Evolutionary conservation across 306 rosid species (phyloP).

Genomic region (Dalbergia oliveri): DNA sequence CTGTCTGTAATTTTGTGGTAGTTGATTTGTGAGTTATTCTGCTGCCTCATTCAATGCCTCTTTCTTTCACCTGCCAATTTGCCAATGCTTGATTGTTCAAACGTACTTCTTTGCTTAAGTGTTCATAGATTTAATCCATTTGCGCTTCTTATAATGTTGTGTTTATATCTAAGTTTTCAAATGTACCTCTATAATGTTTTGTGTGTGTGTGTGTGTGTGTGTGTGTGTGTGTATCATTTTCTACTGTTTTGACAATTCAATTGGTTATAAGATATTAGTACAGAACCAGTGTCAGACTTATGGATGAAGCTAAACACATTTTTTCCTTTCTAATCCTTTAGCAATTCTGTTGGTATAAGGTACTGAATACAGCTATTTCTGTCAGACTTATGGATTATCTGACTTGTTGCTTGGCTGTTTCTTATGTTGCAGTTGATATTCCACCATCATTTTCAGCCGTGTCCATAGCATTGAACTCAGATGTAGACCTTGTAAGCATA

Average conservation of each 20-base stretch:
- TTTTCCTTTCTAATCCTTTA: conserved; percentile 14
- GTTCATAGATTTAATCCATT: conserved; percentile 1
- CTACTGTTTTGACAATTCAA: background rate
- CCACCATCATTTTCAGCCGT: conserved; percentile 91
- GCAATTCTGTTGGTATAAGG: conserved; percentile 30
- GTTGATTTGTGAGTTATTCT: conserved; percentile 26
- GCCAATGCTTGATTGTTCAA: conserved; percentile 22
- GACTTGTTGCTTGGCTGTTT: conserved; percentile 58
- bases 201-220: too few relatives aligned
- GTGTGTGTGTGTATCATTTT: background rate
- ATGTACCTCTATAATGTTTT: too few relatives aligned
- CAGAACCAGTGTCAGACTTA: background rate
- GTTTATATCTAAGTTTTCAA: conserved; percentile 10
- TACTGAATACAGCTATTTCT: background rate
- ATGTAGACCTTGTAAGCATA: conserved; percentile 84
- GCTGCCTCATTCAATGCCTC: conserved; percentile 25
- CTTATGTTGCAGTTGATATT: conserved; percentile 78
- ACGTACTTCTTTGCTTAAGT: background rate
- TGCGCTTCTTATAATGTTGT: conserved; percentile 14
- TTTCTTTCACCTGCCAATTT: conserved; percentile 13
- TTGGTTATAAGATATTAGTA: background rate
- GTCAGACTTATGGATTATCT: conserved; percentile 44
- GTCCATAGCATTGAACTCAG: conserved; percentile 76
- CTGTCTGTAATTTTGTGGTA: conserved; percentile 20
- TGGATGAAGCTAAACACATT: background rate